phyloP scores from a whole-genome alignment of 2,329 filamentous ascomycete species.

The Drechslera avenae region DNA sequence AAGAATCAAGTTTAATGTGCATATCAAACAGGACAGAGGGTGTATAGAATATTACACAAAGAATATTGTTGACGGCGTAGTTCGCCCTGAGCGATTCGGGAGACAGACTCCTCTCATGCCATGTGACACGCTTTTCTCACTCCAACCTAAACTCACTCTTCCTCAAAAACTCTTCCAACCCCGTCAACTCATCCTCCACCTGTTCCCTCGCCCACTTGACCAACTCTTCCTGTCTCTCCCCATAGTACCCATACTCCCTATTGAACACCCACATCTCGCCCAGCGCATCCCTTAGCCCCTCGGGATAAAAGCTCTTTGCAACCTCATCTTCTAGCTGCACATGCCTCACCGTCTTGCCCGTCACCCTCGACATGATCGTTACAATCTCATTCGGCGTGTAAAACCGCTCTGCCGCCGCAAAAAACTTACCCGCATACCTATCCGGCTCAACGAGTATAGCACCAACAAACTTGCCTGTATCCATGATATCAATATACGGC shows the following conservation, averaged over 20 bases:
- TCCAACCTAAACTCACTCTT: conserved; percentile 28
- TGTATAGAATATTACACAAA: too few species aligned
- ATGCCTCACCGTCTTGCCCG: conserved; percentile 46
- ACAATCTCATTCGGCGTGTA: conserved; percentile 51
- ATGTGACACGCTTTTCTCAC: conserved; percentile 3
- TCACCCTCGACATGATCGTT: conserved; percentile 47
- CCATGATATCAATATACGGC: conserved; percentile 54
- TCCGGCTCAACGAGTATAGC: conserved; percentile 53
- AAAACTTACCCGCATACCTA: conserved; percentile 50
- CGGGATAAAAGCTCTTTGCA: conserved; percentile 32
- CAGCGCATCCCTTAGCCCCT: conserved; percentile 22
- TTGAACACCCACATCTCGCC: conserved; percentile 35
- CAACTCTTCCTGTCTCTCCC: conserved; percentile 24
- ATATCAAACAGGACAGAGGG: not conserved
- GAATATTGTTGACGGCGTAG: not conserved
- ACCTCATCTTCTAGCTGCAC: conserved; percentile 34
- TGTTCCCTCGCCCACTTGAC: conserved; percentile 36
- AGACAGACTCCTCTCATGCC: too few species aligned
- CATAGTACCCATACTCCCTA: conserved; percentile 42
- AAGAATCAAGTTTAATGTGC: too few species aligned
- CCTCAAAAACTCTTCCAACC: conserved; percentile 36
- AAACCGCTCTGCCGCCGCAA: conserved; percentile 53
- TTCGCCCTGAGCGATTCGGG: too few species aligned
- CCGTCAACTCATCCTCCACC: conserved; percentile 30
- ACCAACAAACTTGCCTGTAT: conserved; percentile 54